Evolutionary conservation across 345 rosid genomes (phyloP), one percentile per base, ranked within the genome.

Genomic region (Raphanus raphanistrum): DNA sequence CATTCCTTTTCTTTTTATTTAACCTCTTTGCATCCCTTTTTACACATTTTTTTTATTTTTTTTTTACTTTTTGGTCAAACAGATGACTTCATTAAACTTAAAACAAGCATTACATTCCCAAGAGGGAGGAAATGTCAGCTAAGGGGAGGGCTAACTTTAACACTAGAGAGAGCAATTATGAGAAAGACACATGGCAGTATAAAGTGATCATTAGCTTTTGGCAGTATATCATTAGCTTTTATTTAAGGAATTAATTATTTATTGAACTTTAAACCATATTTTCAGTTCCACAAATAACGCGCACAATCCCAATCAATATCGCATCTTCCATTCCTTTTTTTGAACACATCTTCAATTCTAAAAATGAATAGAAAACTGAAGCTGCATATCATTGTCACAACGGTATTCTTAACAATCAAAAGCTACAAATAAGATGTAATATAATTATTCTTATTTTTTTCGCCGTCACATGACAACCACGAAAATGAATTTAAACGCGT

Each of bases 381-480:
- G n/a, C 4, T 38, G 45, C 61, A 75, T 52, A 52, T 61, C 13
- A 48, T 68, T 68, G 74, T 48, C 69, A 33, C 36, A 76, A 68
- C 26, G 32, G 29, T 28, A 57, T 66, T 61, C 8, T 21, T n/a
- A 50, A 69, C 55, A 17, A 76, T 10, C 63, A 62, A n/a, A 76
- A 70, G 69, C 43, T 64, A 76, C 75, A 63, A 76, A n/a, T 21
- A 50, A 26, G 25, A 61, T 69, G 7, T 62, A 68, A 31, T 26
- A 68, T 61, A 31, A 43, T 32, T 31, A 13, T 32, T 2, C 41
- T 61, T 61, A 31, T 68, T 58, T 67, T 57, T 67, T 58, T 59
- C 63, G 73, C 41, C 43, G 80, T 50, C 74, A 69, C 80, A 76
- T 62, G 75, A 50, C 43, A 76, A 35, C 75, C 75, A 69, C 70